Percentiles rank a stretch among this genome's conserved stretches.
These are phyloP conservation scores for Boletus insuetus DNA, from an alignment of 768 basidiomycete species.

Conservation along the genomic window DNA sequence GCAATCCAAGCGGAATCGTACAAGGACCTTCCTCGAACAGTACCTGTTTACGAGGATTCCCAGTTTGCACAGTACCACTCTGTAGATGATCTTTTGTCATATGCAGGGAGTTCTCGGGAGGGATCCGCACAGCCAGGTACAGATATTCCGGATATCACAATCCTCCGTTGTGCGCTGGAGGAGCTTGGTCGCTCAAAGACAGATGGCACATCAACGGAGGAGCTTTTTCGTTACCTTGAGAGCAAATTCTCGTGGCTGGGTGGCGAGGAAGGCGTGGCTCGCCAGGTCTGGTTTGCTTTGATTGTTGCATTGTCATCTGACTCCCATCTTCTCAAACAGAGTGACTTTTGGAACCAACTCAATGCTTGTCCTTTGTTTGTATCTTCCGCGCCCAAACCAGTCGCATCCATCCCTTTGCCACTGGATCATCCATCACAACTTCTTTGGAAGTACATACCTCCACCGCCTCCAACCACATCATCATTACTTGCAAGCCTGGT, in stretches of 20 bases:
- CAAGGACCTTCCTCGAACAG: slow-evolving; percentile 54
- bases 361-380: slow-evolving; percentile 48
- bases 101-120: slow-evolving; percentile 4
- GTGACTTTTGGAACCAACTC: slow-evolving; percentile 59
- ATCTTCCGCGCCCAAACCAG: slow-evolving; percentile 28
- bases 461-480: slow-evolving; percentile 24
- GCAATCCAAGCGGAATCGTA: slow-evolving; percentile 53
- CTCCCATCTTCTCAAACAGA: slow-evolving; percentile 29
- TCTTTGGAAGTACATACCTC: slow-evolving; percentile 40
- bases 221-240: slow-evolving; percentile 58
- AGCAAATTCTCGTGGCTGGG: slow-evolving; percentile 56
- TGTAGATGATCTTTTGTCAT: slow-evolving; percentile 39
- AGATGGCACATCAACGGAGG: slow-evolving; percentile 50
- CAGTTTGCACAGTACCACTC: slow-evolving; percentile 45
- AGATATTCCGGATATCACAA: slow-evolving; percentile 47
- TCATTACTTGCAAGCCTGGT: slow-evolving; percentile 27
- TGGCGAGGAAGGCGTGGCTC: slow-evolving; percentile 47
- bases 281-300: slow-evolving; percentile 46
- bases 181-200: slow-evolving; percentile 42
- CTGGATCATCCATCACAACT: slow-evolving; percentile 24
- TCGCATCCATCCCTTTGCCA: background rate
- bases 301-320: background rate
- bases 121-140: slow-evolving; percentile 13
- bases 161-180: slow-evolving; percentile 62
- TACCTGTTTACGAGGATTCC: slow-evolving; percentile 47